Percentiles rank a stretch among this genome's conserved stretches.
Evolutionary conservation across 345 rosid species (phyloP).

Genomic region (Excoecaria cochinchinensis): DNA sequence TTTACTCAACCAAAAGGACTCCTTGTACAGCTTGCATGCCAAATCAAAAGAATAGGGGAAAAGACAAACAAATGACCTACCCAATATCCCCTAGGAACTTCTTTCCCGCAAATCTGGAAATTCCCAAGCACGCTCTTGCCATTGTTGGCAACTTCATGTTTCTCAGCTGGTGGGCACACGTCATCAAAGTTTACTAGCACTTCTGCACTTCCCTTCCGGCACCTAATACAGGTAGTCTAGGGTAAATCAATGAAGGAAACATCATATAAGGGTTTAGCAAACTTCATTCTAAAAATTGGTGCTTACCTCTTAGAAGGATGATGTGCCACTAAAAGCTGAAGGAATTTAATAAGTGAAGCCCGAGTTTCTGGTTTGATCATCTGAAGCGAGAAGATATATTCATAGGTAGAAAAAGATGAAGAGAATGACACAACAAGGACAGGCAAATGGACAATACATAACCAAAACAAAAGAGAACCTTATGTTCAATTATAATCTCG

Average conservation of each 20-base stretch:
- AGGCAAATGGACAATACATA: background rate
- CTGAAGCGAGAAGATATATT: constrained; percentile 33
- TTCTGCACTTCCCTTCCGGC: constrained; percentile 93
- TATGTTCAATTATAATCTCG: constrained; percentile 70
- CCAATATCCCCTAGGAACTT: constrained; percentile 97
- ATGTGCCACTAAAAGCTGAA: constrained; percentile 86
- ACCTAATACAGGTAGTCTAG: constrained; percentile 51
- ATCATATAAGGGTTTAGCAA: constrained; percentile 18
- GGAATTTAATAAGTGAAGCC: constrained; percentile 69
- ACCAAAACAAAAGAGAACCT: constrained; percentile 38
- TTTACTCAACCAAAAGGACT: background rate
- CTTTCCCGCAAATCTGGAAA: constrained; percentile 83
- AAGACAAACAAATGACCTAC: constrained; percentile 35
- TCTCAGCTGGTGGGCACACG: constrained; percentile 51
- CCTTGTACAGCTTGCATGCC: background rate
- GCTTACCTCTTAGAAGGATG: constrained; percentile 90
- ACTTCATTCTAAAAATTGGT: constrained; percentile 3
- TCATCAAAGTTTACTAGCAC: constrained; percentile 82
- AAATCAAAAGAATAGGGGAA: background rate
- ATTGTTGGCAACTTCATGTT: constrained; percentile 30
- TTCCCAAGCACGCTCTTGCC: constrained; percentile 38
- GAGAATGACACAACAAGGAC: constrained; percentile 10
- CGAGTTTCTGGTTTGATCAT: constrained; percentile 79
- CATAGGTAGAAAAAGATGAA: constrained; percentile 5
- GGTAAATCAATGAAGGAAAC: constrained; percentile 33